These are phyloP conservation scores for Aaosphaeria pasadenensis DNA, from an alignment of 2,329 filamentous ascomycete genomes.

Conservation along the genomic window DNA sequence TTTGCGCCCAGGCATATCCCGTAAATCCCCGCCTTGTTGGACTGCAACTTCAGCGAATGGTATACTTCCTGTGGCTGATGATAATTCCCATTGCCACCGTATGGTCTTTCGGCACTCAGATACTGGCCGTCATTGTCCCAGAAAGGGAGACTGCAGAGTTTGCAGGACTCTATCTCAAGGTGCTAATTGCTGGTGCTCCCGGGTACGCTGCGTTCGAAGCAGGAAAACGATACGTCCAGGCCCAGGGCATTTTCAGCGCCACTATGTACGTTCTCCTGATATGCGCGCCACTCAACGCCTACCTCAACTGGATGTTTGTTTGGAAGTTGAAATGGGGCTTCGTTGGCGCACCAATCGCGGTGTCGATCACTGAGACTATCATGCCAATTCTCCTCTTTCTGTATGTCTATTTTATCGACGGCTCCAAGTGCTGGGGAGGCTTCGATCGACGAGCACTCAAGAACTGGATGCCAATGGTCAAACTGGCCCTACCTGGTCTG, in stretches of 20 bases:
- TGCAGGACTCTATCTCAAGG: conserved; percentile 70
- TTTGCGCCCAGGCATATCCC: conserved; percentile 92
- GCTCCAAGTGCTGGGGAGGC: conserved; percentile 76
- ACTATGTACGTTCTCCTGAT: conserved; percentile 80
- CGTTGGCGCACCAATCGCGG: conserved; percentile 75
- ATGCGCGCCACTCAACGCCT: conserved; percentile 75
- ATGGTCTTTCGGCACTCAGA: conserved; percentile 66
- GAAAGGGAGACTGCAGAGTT: conserved; percentile 68
- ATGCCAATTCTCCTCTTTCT: conserved; percentile 70
- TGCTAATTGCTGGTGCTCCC: conserved; percentile 68
- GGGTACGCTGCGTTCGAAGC: conserved; percentile 74
- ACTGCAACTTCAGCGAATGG: conserved; percentile 77
- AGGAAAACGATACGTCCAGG: conserved; percentile 83
- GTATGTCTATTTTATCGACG: conserved; percentile 70
- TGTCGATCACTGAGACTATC: conserved; percentile 71
- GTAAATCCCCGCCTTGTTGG: conserved; percentile 89
- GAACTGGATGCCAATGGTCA: conserved; percentile 84
- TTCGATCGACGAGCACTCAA: conserved; percentile 66
- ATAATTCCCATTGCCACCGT: conserved; percentile 69
- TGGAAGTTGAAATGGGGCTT: conserved; percentile 61
- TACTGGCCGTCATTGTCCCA: conserved; percentile 65
- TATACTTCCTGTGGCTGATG: conserved; percentile 70
- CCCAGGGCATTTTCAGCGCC: conserved; percentile 80
- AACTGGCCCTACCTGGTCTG: conserved; percentile 57
- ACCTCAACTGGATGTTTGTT: conserved; percentile 78